A percentile compares a stretch with the other conserved stretches of the same genome.
Conservation (phyloP, 139 green algal genomes). For the Marvania coccoides region DNA sequence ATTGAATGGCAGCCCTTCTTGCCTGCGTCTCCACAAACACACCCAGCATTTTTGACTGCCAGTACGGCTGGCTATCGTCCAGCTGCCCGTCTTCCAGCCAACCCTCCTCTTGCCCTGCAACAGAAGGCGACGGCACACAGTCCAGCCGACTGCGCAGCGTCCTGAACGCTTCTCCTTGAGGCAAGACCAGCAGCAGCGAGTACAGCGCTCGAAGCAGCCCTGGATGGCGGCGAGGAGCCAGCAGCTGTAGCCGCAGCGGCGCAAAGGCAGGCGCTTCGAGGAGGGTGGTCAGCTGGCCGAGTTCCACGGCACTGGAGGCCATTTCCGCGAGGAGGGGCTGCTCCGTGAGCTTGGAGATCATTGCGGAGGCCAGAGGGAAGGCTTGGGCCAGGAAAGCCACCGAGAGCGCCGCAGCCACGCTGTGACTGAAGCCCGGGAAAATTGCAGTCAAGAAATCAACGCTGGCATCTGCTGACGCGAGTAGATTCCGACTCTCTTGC, state of each 20-base stretch:
- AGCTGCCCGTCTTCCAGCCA: not conserved
- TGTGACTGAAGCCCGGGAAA: slow-evolving; percentile 78
- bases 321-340: slow-evolving; percentile 4
- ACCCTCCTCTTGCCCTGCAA: not conserved
- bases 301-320: slow-evolving; percentile 25
- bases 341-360: slow-evolving; percentile 45
- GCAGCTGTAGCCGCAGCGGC: slow-evolving; percentile 83
- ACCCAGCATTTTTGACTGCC: too few relatives aligned
- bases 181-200: slow-evolving; percentile 90
- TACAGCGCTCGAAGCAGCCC: slow-evolving; percentile 72
- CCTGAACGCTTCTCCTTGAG: slow-evolving; percentile 85
- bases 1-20: not conserved
- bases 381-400: slow-evolving; percentile 75
- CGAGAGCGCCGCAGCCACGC: slow-evolving; percentile 62
- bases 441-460: slow-evolving; percentile 61
- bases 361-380: slow-evolving; percentile 53
- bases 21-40: not conserved
- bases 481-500: slow-evolving; percentile 16
- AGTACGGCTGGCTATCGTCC: not conserved
- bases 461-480: slow-evolving; percentile 18
- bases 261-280: slow-evolving; percentile 90
- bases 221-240: slow-evolving; percentile 62
- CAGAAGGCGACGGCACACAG: not conserved
- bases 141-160: slow-evolving; percentile 64
- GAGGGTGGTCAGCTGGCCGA: slow-evolving; percentile 82